phyloP scores from a whole-genome alignment of 495 filamentous ascomycete species.

The Neurospora hispaniola region DNA sequence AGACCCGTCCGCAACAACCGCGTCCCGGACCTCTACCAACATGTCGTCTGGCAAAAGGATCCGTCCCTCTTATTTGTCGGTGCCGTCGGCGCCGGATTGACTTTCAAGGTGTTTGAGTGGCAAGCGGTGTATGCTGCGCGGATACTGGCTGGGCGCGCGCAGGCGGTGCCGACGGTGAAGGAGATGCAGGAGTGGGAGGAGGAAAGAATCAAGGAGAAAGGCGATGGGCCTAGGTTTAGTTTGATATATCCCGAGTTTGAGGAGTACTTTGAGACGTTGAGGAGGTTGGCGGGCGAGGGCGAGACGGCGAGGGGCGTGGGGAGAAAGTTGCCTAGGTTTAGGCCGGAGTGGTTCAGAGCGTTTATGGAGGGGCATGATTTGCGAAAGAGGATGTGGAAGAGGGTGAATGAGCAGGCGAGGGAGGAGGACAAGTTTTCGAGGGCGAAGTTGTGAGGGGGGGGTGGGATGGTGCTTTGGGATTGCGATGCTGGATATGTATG shows the following conservation, averaged over 20 bases:
- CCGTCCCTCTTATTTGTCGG: constrained; percentile 23
- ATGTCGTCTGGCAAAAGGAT: constrained; percentile 43
- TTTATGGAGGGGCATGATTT: constrained; percentile 39
- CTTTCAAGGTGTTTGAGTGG: constrained; percentile 34
- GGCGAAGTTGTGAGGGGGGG: too few species aligned
- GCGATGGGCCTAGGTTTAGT: constrained; percentile 40
- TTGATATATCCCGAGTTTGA: constrained; percentile 44
- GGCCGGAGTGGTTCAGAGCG: constrained; percentile 36
- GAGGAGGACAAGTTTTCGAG: too few species aligned
- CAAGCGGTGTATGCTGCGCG: constrained; percentile 29
- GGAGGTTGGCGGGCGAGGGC: constrained; percentile 38
- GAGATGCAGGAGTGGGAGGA: constrained; percentile 44
- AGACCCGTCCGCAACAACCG: constrained; percentile 41
- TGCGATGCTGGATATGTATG: too few species aligned
- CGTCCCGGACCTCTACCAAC: constrained; percentile 44
- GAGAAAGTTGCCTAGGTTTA: constrained; percentile 35
- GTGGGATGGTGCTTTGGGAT: too few species aligned
- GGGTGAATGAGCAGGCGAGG: constrained; percentile 24
- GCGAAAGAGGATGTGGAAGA: constrained; percentile 41
- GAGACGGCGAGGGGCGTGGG: constrained; percentile 18
- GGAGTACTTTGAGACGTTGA: constrained; percentile 43
- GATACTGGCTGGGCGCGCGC: constrained; percentile 26
- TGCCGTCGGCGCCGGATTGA: constrained; percentile 23
- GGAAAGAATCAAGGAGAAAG: constrained; percentile 36
- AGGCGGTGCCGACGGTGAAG: constrained; percentile 30